phyloP scores from a whole-genome alignment of 2,329 filamentous ascomycete species.

The Chaetomium olivaceum region DNA sequence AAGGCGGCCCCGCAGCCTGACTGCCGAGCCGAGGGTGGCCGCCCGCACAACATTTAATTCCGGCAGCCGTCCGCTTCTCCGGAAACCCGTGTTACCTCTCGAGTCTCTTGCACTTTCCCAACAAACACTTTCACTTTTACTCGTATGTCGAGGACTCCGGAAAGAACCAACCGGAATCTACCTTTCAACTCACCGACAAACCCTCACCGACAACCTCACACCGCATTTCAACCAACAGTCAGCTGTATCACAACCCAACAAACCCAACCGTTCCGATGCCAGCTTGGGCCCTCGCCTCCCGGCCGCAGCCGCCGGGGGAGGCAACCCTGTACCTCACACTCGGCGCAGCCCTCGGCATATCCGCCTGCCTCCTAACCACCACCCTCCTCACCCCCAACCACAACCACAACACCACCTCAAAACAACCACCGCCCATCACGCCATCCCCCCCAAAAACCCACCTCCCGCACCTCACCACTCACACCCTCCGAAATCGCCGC shows the following conservation, averaged over 20 bases:
- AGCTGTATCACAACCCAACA: too few relatives aligned
- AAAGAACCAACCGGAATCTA: not conserved
- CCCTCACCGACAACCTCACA: not conserved
- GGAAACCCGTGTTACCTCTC: not conserved
- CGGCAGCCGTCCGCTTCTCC: conserved; percentile 8
- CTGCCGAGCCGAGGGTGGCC: conserved; percentile 18
- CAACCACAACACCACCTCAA: not conserved
- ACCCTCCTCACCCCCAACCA: not conserved
- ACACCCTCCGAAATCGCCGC: conserved; percentile 41
- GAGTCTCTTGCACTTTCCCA: not conserved
- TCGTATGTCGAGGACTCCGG: too few relatives aligned
- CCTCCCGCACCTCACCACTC: conserved; percentile 40
- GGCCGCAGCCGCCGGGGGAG: conserved; percentile 12
- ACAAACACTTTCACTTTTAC: not conserved
- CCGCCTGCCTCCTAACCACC: conserved; percentile 8
- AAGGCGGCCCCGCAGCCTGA: conserved; percentile 20
- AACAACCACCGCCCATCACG: conserved; percentile 30
- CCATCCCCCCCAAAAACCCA: conserved; percentile 48
- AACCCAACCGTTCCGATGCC: conserved; percentile 16
- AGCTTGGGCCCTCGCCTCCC: conserved; percentile 18
- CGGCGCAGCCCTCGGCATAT: conserved; percentile 22
- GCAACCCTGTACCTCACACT: conserved; percentile 25
- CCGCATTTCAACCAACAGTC: not conserved
- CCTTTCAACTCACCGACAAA: too few relatives aligned
- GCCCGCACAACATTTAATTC: conserved; percentile 8